Evolutionary conservation across 2,329 filamentous ascomycete species (phyloP), one percentile per base, ranked within the genome.

Genomic region (Decorospora gaudefroyi): DNA sequence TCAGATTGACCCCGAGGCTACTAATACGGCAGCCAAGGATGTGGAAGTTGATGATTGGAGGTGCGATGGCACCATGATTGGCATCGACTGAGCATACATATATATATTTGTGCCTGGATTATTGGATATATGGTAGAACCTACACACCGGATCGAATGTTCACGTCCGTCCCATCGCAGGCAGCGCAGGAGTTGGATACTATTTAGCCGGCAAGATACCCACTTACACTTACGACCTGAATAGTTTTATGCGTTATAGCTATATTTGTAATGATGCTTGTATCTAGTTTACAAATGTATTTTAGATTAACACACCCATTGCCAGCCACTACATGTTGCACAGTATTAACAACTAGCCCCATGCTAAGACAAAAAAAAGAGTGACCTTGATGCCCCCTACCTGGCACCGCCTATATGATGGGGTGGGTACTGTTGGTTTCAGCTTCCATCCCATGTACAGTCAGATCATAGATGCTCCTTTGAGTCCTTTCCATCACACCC

Each of bases 41-140:
- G 67, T 68, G 9, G 66, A 68, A 27, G 65, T 68, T 3, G 67
- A 69, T 28, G 65, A 67, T 16, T 69, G 67, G 65, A 56, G 61
- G 43, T 57, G 61, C 28, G 65, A 68, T 30, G 65, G 65, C 22
- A 65, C 66, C 5, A 59, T 69, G 56, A 58, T 66, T 46, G 67
- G 66, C 18, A 67, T 68, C 33, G 64, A 66, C 37, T 67, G 47
- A 63, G 32, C 16, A n/a, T 6, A 32, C 26, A 22, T 27, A 48
- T 26, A 54, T 38, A 49, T 32, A 46, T 34, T 39, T 15, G 36
- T 29, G 36, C 43, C 44, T 48, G 18, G 23, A 28, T 23, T 23
- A 23, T 23, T 6, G 21, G 21, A 23, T 23, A 23, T 23, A 23
- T 6, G 21, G 21, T n/a, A n/a, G n/a, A n/a, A n/a, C n/a, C n/a